These are phyloP conservation scores for Thielaviopsis musarum DNA, from an alignment of 2,329 filamentous ascomycete species.

Conservation along the genomic window DNA sequence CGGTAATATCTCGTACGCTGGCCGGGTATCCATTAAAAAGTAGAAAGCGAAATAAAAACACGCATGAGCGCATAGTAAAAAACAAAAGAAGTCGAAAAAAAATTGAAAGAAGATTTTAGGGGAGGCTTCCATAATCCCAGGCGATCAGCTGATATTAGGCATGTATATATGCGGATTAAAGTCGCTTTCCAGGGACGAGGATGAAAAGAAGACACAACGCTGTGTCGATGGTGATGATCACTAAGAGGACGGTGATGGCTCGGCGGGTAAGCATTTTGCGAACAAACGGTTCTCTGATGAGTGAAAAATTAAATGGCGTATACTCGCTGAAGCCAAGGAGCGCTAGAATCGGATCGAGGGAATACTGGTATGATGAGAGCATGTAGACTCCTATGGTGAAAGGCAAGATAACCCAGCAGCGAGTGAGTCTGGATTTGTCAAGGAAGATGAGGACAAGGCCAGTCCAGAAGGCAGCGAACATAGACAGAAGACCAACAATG, in stretches of 20 bases:
- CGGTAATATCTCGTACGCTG: background rate
- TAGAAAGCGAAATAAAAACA: slow-evolving; percentile 1
- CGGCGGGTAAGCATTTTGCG: slow-evolving; percentile 71
- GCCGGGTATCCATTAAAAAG: slow-evolving; percentile 8
- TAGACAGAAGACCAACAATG: slow-evolving; percentile 65
- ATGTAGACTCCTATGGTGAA: slow-evolving; percentile 85
- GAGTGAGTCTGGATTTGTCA: slow-evolving; percentile 52
- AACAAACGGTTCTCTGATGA: slow-evolving; percentile 80
- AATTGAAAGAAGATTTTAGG: background rate
- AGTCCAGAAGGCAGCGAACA: slow-evolving; percentile 90
- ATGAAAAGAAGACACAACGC: slow-evolving; percentile 84
- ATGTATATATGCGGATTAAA: slow-evolving; percentile 27
- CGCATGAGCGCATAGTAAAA: background rate
- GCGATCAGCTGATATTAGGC: background rate
- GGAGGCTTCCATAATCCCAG: background rate
- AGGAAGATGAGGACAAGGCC: slow-evolving; percentile 89
- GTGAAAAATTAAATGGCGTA: slow-evolving; percentile 81
- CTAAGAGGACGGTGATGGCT: slow-evolving; percentile 59
- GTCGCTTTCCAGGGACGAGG: slow-evolving; percentile 75
- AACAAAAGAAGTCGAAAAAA: background rate
- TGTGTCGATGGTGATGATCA: slow-evolving; percentile 61
- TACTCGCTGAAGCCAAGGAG: slow-evolving; percentile 88
- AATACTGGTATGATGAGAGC: slow-evolving; percentile 85
- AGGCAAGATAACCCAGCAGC: slow-evolving; percentile 81
- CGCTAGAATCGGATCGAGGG: slow-evolving; percentile 79